phyloP scores from a whole-genome alignment of 257 asterid species.

The Solanum chilense region DNA sequence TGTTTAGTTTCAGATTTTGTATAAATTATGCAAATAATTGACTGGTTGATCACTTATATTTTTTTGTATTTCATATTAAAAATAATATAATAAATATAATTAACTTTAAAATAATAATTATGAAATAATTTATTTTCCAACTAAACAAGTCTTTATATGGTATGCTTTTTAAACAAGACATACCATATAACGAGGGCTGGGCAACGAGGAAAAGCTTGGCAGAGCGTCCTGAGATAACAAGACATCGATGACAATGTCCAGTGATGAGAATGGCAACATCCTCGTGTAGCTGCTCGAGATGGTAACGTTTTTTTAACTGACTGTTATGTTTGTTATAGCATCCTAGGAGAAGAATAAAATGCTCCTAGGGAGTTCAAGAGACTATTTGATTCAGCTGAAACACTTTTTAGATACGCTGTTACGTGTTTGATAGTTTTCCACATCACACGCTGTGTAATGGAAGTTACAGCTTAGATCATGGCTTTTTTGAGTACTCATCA shows the following conservation, averaged over 20 bases:
- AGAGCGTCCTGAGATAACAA: not conserved
- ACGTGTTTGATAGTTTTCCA: not conserved
- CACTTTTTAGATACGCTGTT: not conserved
- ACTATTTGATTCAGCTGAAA: not conserved
- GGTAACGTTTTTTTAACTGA: not conserved
- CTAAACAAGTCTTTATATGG: too few relatives aligned
- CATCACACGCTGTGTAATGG: not conserved
- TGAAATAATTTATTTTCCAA: not conserved
- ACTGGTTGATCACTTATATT: not conserved
- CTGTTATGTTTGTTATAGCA: not conserved
- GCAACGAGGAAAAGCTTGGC: not conserved
- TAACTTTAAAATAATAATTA: too few relatives aligned
- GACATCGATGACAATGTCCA: not conserved
- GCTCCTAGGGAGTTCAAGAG: not conserved
- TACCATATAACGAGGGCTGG: not conserved
- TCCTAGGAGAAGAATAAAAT: not conserved
- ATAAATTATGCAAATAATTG: not conserved
- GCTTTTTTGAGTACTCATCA: not conserved
- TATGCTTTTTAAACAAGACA: not conserved
- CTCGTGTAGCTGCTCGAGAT: not conserved
- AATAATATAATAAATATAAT: too few relatives aligned
- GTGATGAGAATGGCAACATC: not conserved
- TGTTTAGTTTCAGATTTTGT: not conserved
- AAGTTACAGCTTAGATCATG: not conserved
- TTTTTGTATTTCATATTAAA: too few relatives aligned